Conservation (phyloP, 805 yeast genomes). For the Suhomyces xylopsoci region DNA sequence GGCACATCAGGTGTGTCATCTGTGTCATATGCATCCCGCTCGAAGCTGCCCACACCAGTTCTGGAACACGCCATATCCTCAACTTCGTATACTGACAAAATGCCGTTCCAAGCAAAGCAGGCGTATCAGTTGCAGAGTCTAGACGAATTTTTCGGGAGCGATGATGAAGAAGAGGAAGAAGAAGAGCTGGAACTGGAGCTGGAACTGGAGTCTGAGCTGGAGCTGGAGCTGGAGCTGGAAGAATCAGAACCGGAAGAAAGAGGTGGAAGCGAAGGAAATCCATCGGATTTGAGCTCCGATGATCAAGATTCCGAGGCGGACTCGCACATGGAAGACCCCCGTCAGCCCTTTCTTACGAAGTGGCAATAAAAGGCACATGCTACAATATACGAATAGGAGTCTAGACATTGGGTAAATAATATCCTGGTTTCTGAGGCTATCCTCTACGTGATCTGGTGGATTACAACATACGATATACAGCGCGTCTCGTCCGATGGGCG, state of each 20-base stretch:
- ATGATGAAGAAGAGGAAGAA: constrained; percentile 11
- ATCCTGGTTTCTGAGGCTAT: background rate
- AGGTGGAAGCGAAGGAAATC: background rate
- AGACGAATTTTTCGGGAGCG: constrained; percentile 75
- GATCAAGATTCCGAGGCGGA: background rate
- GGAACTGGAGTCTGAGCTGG: background rate
- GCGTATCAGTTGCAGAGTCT: constrained; percentile 68
- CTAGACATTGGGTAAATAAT: background rate
- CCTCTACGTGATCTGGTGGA: background rate
- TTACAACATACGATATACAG: background rate
- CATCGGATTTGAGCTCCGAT: background rate
- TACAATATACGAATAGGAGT: background rate
- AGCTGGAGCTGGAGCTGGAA: background rate
- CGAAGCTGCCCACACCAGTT: constrained; percentile 18
- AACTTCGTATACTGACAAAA: constrained; percentile 6
- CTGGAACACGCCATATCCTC: constrained; percentile 26
- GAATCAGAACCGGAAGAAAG: background rate
- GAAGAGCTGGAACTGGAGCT: constrained; percentile 9
- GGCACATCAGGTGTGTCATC: constrained; percentile 10
- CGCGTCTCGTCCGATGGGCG: background rate
- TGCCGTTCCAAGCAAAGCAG: constrained; percentile 14
- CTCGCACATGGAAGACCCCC: background rate
- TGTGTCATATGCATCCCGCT: constrained; percentile 6
- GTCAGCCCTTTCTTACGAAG: background rate
- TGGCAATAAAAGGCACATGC: background rate